Percentiles rank a stretch among this genome's conserved stretches.
Conservation (phyloP, 2,329 filamentous ascomycete species). For the Truncatella angustata region DNA sequence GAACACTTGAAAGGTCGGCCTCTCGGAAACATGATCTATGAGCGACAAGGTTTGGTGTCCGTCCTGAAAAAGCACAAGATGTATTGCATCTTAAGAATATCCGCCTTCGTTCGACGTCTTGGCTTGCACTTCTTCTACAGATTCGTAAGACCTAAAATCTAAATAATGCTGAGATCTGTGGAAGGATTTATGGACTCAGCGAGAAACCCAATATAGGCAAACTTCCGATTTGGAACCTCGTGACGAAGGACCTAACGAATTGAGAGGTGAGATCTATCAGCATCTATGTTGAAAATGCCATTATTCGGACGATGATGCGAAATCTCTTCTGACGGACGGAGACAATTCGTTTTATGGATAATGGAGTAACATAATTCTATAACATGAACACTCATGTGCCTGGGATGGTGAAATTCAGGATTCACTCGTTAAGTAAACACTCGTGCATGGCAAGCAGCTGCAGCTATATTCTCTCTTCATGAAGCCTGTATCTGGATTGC, state of each 20-base stretch:
- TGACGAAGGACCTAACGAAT: not conserved
- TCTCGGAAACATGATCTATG: conserved; percentile 19
- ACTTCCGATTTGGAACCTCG: not conserved
- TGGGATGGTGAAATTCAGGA: too few relatives aligned
- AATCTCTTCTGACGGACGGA: not conserved
- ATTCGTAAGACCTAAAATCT: conserved; percentile 22
- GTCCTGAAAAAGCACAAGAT: conserved; percentile 21
- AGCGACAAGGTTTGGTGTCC: conserved; percentile 21
- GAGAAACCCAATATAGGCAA: conserved; percentile 5
- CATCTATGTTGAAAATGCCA: conserved; percentile 2
- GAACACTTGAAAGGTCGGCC: conserved; percentile 18
- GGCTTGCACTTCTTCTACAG: conserved; percentile 21
- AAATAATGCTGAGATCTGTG: conserved; percentile 22
- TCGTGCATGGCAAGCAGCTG: too few relatives aligned
- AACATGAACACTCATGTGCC: too few relatives aligned
- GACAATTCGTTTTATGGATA: too few relatives aligned
- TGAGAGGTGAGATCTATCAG: too few relatives aligned
- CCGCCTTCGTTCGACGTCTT: conserved; percentile 21
- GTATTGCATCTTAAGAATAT: conserved; percentile 22
- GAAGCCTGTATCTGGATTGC: too few relatives aligned
- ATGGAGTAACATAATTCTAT: too few relatives aligned
- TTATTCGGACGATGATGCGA: not conserved
- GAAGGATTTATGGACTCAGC: conserved; percentile 18
- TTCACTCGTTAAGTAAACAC: too few relatives aligned
- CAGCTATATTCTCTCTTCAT: too few relatives aligned